Conservation (phyloP, 768 basidiomycete species). For the Suillus alpinus region DNA sequence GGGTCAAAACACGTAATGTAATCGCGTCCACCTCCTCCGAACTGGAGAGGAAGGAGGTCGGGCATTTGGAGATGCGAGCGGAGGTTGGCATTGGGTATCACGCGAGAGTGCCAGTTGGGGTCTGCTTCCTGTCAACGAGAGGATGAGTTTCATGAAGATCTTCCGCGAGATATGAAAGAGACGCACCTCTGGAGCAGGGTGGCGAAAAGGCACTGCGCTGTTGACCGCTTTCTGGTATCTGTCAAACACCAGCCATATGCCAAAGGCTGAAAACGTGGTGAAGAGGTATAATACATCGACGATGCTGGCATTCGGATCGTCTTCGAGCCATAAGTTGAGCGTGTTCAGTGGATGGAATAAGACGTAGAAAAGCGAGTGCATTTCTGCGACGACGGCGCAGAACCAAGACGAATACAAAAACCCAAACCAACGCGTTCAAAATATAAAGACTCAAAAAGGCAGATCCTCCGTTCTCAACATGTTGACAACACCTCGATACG, state of each 20-base stretch:
- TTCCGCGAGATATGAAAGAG: neutral
- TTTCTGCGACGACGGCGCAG: constrained; percentile 9
- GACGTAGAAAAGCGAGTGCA: constrained; percentile 34
- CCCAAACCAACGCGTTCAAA: constrained; percentile 1
- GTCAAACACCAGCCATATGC: constrained; percentile 76
- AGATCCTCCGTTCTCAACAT: neutral
- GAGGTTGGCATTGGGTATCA: constrained; percentile 58
- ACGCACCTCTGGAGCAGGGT: constrained; percentile 56
- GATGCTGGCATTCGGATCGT: constrained; percentile 46
- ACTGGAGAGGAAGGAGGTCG: constrained; percentile 50
- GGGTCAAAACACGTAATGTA: constrained; percentile 94
- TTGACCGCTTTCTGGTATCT: constrained; percentile 74
- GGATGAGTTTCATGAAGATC: constrained; percentile 1
- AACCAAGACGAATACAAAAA: neutral
- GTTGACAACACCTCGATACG: neutral
- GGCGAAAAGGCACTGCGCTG: constrained; percentile 66
- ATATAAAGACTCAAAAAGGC: constrained; percentile 2
- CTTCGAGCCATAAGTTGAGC: constrained; percentile 45
- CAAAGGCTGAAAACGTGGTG: constrained; percentile 68
- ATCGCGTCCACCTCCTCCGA: constrained; percentile 44
- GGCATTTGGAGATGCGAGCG: constrained; percentile 60
- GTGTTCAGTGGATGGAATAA: constrained; percentile 52
- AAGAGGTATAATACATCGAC: constrained; percentile 67
- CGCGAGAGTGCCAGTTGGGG: constrained; percentile 53
- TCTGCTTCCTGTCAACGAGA: constrained; percentile 48